These are phyloP conservation scores for Phytopythium chamaehyphon DNA, from an alignment of 352 stramenopile genomes.

Conservation along the genomic window DNA sequence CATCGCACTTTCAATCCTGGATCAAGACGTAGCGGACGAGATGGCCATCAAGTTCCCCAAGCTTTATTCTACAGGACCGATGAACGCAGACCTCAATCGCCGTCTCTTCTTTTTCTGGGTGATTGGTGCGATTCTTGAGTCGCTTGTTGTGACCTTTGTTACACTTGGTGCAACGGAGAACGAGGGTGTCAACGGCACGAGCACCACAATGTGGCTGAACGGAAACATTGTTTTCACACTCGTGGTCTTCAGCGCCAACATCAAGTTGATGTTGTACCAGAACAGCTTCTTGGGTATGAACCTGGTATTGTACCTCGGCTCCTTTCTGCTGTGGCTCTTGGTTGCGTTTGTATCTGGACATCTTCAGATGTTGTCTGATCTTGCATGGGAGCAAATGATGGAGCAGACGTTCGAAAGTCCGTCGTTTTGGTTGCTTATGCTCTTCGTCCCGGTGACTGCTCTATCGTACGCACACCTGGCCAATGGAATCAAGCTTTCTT, in stretches of 20 bases:
- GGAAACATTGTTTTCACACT: slow-evolving; percentile 81
- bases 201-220: slow-evolving; percentile 68
- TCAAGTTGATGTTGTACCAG: slow-evolving; percentile 78
- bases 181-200: slow-evolving; percentile 25
- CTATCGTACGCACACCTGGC: slow-evolving; percentile 51
- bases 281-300: slow-evolving; percentile 74
- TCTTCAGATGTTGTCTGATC: slow-evolving; percentile 51
- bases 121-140: slow-evolving; percentile 63
- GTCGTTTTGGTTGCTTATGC: slow-evolving; percentile 53
- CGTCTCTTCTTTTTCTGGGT: slow-evolving; percentile 68
- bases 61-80: slow-evolving; percentile 57
- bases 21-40: slow-evolving; percentile 66
- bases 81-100: slow-evolving; percentile 65
- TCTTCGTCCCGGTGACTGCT: slow-evolving; percentile 49
- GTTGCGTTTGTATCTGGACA: slow-evolving; percentile 54
- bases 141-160: slow-evolving; percentile 64
- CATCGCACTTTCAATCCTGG: slow-evolving; percentile 59
- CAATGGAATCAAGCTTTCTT: slow-evolving; percentile 47
- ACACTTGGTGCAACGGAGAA: slow-evolving; percentile 39
- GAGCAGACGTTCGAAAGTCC: slow-evolving; percentile 51
- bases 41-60: slow-evolving; percentile 69
- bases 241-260: slow-evolving; percentile 69
- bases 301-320: slow-evolving; percentile 59
- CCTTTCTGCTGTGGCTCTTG: slow-evolving; percentile 54
- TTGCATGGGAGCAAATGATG: slow-evolving; percentile 70